Percentiles rank a stretch among this genome's conserved stretches.
phyloP scores from a whole-genome alignment of 1,139 yeast species.

The Arxiozyma bovina region DNA sequence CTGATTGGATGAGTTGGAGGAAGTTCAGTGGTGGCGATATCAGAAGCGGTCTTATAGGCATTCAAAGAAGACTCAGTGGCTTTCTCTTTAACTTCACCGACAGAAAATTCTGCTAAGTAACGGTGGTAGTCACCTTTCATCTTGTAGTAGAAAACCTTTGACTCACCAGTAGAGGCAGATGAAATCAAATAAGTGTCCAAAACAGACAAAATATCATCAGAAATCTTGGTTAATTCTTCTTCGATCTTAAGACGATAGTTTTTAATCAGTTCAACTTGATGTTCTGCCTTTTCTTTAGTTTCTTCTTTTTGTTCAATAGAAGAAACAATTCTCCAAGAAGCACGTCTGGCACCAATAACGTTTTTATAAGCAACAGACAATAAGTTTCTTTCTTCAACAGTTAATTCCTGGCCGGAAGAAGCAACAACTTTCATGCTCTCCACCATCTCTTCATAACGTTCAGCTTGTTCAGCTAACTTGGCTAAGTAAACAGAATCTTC shows the following conservation, averaged over 20 bases:
- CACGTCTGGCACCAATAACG: conserved; percentile 98
- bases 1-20: conserved; percentile 99
- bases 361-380: conserved; percentile 96
- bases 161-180: conserved; percentile 91
- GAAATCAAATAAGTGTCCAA: conserved; percentile 85
- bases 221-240: conserved; percentile 81
- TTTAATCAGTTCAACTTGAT: conserved; percentile 80
- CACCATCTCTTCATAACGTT: conserved; percentile 99
- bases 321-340: conserved; percentile 97
- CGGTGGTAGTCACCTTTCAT: conserved; percentile 99
- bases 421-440: conserved; percentile 98
- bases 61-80: conserved; percentile 90
- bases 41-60: conserved; percentile 91
- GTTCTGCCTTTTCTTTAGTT: conserved; percentile 69
- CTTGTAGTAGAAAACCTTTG: conserved; percentile 95
- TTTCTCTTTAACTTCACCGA: conserved; percentile 81
- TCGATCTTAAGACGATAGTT: conserved; percentile 93
- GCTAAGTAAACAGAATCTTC: conserved; percentile 98
- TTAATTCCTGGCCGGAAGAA: conserved; percentile 87
- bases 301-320: conserved; percentile 97
- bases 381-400: conserved; percentile 95
- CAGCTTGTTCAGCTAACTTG: conserved; percentile 98
- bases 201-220: conserved; percentile 87
- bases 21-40: conserved; percentile 90
- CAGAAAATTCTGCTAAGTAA: conserved; percentile 93